Percentiles rank a stretch among this genome's conserved stretches.
Evolutionary conservation across 2,329 filamentous ascomycete species (phyloP).

Genomic region (Tolypocladium sp.): DNA sequence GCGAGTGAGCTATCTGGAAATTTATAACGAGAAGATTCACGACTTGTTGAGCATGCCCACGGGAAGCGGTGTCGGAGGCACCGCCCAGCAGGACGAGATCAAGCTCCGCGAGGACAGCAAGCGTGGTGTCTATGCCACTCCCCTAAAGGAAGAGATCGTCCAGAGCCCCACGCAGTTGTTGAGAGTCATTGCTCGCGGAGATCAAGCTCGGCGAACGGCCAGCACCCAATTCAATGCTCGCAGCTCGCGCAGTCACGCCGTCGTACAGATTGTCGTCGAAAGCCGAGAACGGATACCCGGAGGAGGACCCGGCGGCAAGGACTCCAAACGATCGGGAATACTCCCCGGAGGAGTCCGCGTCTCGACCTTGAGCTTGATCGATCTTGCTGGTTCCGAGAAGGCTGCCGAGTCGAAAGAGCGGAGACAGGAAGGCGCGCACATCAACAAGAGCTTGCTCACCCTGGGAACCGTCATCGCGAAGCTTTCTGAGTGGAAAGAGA

Average conservation of each 20-base stretch:
- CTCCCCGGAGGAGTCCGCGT: constrained; percentile 86
- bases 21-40: constrained; percentile 97
- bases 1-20: constrained; percentile 95
- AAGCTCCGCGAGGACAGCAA: constrained; percentile 95
- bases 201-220: constrained; percentile 79
- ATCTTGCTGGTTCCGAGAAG: constrained; percentile 91
- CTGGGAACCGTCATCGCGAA: constrained; percentile 90
- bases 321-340: constrained; percentile 58
- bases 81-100: constrained; percentile 73
- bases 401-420: constrained; percentile 93
- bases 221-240: constrained; percentile 96
- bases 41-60: constrained; percentile 76
- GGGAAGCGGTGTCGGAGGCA: constrained; percentile 42
- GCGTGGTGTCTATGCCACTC: constrained; percentile 90
- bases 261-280: constrained; percentile 97
- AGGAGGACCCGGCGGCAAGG: constrained; percentile 25
- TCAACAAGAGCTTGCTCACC: constrained; percentile 95
- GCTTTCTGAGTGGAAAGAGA: constrained; percentile 83
- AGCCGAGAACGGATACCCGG: constrained; percentile 76
- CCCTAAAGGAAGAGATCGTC: constrained; percentile 95
- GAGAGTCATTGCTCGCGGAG: constrained; percentile 88
- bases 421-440: constrained; percentile 89
- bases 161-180: constrained; percentile 94
- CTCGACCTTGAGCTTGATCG: constrained; percentile 89
- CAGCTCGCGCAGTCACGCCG: constrained; percentile 94